These are phyloP conservation scores for Lanmaoa rubissima DNA, from an alignment of 768 basidiomycete genomes.

Conservation along the genomic window DNA sequence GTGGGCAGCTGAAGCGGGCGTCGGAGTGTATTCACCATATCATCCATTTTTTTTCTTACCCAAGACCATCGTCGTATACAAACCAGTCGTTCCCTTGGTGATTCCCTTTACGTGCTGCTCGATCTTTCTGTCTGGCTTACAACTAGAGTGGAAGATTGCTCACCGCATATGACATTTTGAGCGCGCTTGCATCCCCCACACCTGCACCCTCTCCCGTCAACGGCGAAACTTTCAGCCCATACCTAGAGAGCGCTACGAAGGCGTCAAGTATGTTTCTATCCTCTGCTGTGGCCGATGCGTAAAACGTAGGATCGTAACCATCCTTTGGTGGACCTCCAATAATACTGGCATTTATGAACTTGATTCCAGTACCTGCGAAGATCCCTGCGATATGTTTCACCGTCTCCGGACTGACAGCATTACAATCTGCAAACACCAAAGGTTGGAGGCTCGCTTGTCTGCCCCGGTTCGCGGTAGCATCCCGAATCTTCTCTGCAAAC, in stretches of 20 bases:
- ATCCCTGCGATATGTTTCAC: conserved; percentile 46
- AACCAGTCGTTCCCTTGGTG: conserved; percentile 50
- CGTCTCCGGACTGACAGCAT: conserved; percentile 54
- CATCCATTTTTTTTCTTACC: conserved; percentile 33
- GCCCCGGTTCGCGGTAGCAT: background rate
- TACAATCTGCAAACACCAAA: conserved; percentile 53
- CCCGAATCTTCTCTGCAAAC: conserved; percentile 38
- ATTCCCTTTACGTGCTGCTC: conserved; percentile 43
- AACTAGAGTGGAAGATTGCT: conserved; percentile 19
- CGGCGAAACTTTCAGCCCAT: conserved; percentile 45
- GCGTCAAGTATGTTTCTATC: conserved; percentile 33
- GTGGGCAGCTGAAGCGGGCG: conserved; percentile 43
- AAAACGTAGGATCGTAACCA: conserved; percentile 51
- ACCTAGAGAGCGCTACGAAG: conserved; percentile 41
- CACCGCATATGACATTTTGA: conserved; percentile 66
- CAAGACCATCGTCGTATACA: conserved; percentile 56
- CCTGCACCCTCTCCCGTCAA: conserved; percentile 47
- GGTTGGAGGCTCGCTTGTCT: background rate
- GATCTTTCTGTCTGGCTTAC: background rate
- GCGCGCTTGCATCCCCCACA: conserved; percentile 56
- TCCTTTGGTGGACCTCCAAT: conserved; percentile 54
- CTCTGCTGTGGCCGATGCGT: conserved; percentile 44
- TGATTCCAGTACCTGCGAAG: conserved; percentile 39
- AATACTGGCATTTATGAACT: conserved; percentile 56
- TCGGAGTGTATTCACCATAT: background rate